phyloP scores from a whole-genome alignment of 345 rosid genomes.

The Gossypium mustelinum region DNA sequence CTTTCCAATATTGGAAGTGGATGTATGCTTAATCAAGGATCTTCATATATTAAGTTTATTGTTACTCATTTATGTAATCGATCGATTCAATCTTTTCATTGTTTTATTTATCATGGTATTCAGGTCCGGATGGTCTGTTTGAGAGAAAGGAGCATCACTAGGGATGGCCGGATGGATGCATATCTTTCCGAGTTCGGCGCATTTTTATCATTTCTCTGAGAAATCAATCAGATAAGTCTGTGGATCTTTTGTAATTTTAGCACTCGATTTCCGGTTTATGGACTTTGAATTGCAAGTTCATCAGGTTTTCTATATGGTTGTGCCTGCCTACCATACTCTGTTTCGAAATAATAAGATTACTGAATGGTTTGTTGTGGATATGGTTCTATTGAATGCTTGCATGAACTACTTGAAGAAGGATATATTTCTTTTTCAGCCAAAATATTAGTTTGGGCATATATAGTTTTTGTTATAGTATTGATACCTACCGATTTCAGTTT shows the following conservation, averaged over 20 bases:
- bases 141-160: slow-evolving; percentile 62
- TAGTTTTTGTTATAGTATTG: too few species aligned
- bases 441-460: too few species aligned
- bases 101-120: slow-evolving; percentile 11
- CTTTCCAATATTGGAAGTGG: not conserved
- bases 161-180: slow-evolving; percentile 16
- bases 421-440: not conserved
- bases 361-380: slow-evolving; percentile 7
- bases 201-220: not conserved
- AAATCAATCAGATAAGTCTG: not conserved
- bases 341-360: slow-evolving; percentile 18
- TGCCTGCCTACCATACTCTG: not conserved
- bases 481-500: too few species aligned
- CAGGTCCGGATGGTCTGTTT: slow-evolving; percentile 93
- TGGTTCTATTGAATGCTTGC: not conserved
- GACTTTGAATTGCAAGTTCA: slow-evolving; percentile 14
- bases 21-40: not conserved
- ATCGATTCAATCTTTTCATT: not conserved
- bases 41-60: too few species aligned
- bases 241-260: slow-evolving; percentile 9
- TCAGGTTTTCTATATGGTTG: not conserved
- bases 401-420: not conserved
- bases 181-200: not conserved
- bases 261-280: not conserved
- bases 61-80: not conserved